These are phyloP conservation scores for Hypoxylon trugodes DNA, from an alignment of 495 filamentous ascomycete species.

Conservation along the genomic window DNA sequence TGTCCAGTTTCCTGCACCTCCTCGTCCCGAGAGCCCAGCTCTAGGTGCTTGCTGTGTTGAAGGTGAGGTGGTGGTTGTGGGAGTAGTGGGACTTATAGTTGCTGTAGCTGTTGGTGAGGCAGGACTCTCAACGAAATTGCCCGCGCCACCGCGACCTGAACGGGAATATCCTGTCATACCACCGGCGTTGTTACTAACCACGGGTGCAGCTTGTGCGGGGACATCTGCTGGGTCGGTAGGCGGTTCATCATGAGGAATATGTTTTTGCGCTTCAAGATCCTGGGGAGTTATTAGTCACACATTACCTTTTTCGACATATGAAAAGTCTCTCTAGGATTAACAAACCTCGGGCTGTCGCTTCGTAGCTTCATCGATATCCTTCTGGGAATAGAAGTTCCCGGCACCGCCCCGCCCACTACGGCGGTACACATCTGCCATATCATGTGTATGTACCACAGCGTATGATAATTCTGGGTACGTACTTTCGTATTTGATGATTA, in stretches of 20 bases:
- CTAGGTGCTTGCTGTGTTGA: not conserved
- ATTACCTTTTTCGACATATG: not conserved
- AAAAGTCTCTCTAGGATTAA: not conserved
- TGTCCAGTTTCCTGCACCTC: constrained; percentile 67
- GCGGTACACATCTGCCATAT: constrained; percentile 40
- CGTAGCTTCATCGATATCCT: constrained; percentile 59
- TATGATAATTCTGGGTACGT: not conserved
- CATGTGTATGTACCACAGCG: not conserved
- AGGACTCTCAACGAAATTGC: constrained; percentile 61
- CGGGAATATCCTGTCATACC: constrained; percentile 54
- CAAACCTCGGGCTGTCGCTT: constrained; percentile 43
- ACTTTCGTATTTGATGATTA: not conserved
- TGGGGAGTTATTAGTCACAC: constrained; percentile 10
- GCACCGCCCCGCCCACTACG: constrained; percentile 65
- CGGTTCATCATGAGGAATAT: constrained; percentile 24
- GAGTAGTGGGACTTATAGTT: constrained; percentile 23
- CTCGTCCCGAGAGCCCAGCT: constrained; percentile 54
- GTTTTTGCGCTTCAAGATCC: constrained; percentile 57
- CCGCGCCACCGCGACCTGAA: constrained; percentile 67
- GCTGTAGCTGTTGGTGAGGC: constrained; percentile 23
- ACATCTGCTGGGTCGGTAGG: constrained; percentile 22
- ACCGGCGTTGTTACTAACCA: constrained; percentile 7
- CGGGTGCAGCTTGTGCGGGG: constrained; percentile 12
- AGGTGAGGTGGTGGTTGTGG: not conserved
- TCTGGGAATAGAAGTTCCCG: constrained; percentile 67